A percentile compares a stretch with the other conserved stretches of the same genome.
phyloP scores from a whole-genome alignment of 805 yeast species.

The Suhomyces kilbournensis region DNA sequence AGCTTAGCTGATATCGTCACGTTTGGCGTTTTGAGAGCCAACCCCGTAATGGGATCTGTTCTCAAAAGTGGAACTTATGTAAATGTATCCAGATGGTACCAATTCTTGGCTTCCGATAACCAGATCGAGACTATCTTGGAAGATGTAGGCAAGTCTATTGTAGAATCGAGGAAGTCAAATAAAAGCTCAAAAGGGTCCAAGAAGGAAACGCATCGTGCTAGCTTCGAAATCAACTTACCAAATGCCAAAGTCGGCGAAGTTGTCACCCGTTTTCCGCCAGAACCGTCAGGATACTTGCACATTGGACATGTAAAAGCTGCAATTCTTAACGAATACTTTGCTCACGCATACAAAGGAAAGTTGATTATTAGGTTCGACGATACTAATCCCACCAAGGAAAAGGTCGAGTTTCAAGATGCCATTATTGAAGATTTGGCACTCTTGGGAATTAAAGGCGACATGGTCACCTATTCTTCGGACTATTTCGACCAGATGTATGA shows the following conservation, averaged over 20 bases:
- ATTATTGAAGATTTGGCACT: conserved; percentile 88
- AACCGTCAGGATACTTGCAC: conserved; percentile 97
- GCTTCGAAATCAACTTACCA: conserved; percentile 86
- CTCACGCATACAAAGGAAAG: conserved; percentile 92
- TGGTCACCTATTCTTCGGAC: conserved; percentile 84
- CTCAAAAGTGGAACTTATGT: conserved; percentile 78
- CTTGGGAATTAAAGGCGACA: conserved; percentile 90
- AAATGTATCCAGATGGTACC: conserved; percentile 93
- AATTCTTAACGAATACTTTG: conserved; percentile 91
- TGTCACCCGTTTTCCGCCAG: conserved; percentile 98
- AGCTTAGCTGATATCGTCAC: conserved; percentile 82
- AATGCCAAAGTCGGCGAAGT: conserved; percentile 92
- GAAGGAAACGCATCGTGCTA: conserved; percentile 90
- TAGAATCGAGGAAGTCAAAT: conserved; percentile 68
- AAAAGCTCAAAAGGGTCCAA: conserved; percentile 43
- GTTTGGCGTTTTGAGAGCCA: conserved; percentile 93
- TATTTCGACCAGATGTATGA: conserved; percentile 92
- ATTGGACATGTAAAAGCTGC: conserved; percentile 99
- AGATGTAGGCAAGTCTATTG: conserved; percentile 60
- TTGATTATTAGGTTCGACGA: conserved; percentile 96
- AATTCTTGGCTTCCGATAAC: conserved; percentile 62
- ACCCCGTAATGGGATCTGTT: conserved; percentile 88
- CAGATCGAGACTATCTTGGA: conserved; percentile 70
- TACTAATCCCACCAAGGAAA: conserved; percentile 96
- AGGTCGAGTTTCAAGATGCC: conserved; percentile 88